A percentile compares a stretch with the other conserved stretches of the same genome.
Conservation (phyloP, 1,284 basidiomycete genomes). For the Lentinula novae-zelandiae region DNA sequence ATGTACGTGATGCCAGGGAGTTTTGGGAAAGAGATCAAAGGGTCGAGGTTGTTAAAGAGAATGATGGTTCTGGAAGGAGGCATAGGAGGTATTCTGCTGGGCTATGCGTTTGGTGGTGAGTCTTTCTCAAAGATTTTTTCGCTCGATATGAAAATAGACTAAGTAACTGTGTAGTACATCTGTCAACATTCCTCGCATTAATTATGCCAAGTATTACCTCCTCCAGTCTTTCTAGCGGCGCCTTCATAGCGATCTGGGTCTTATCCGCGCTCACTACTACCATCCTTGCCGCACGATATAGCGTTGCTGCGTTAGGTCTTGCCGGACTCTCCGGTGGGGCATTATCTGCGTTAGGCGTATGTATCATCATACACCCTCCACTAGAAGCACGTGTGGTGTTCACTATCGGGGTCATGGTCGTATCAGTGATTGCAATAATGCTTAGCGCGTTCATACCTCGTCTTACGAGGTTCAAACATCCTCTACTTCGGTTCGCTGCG, state of each 20-base stretch:
- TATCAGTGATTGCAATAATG: conserved; percentile 38
- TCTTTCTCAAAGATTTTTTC: background rate
- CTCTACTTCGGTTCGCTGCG: conserved; percentile 44
- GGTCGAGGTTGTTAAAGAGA: conserved; percentile 6
- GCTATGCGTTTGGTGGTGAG: conserved; percentile 60
- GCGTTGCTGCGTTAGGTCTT: conserved; percentile 40
- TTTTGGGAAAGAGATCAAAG: conserved; percentile 32
- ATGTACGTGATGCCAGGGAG: conserved; percentile 36
- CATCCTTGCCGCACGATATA: conserved; percentile 47
- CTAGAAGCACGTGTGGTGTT: conserved; percentile 54
- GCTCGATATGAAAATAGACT: too few species aligned
- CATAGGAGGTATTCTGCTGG: conserved; percentile 53
- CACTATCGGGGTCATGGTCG: conserved; percentile 36
- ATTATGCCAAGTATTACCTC: conserved; percentile 44
- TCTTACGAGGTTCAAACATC: conserved; percentile 40
- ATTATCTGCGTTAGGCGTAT: conserved; percentile 46
- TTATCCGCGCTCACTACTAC: conserved; percentile 44
- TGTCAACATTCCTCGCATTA: conserved; percentile 56
- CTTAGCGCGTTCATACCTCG: conserved; percentile 27
- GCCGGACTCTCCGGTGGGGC: conserved; percentile 49
- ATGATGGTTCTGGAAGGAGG: conserved; percentile 50
- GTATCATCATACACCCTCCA: conserved; percentile 56
- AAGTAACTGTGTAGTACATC: conserved; percentile 40
- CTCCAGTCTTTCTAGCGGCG: conserved; percentile 35
- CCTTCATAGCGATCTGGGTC: conserved; percentile 57